Evolutionary conservation across 345 rosid genomes (phyloP).

Genomic region (Hibiscus trionum): DNA sequence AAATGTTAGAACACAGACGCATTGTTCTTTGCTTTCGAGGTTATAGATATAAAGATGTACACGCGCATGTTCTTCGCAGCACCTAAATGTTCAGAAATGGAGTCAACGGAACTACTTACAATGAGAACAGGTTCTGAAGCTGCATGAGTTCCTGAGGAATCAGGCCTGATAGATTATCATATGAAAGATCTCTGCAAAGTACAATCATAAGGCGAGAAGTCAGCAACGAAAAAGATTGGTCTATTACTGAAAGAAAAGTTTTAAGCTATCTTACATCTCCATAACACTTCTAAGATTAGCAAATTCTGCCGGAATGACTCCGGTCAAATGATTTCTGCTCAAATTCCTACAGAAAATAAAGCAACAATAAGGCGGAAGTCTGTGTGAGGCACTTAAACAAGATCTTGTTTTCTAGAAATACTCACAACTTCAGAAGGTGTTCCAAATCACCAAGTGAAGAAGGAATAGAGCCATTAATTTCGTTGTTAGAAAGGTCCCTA

Average conservation of each 20-base stretch:
- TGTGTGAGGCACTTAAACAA: conserved; percentile 7
- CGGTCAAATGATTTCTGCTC: conserved; percentile 64
- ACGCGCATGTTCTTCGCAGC: not conserved
- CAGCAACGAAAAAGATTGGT: conserved; percentile 7
- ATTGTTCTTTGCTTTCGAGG: no score
- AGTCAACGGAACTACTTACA: conserved; percentile 37
- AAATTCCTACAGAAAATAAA: conserved; percentile 47
- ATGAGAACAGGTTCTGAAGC: conserved; percentile 55
- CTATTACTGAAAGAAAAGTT: not conserved
- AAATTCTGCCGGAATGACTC: conserved; percentile 76
- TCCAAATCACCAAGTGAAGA: conserved; percentile 92
- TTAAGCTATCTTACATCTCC: conserved; percentile 63
- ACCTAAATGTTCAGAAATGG: not conserved
- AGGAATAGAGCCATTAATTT: conserved; percentile 75
- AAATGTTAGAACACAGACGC: not conserved
- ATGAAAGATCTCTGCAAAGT: conserved; percentile 70
- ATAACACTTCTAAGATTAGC: conserved; percentile 81
- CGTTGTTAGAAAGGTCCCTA: conserved; percentile 86
- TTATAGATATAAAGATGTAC: no score
- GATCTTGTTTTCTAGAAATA: conserved; percentile 7
- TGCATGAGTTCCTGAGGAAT: conserved; percentile 81
- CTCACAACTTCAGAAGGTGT: conserved; percentile 89
- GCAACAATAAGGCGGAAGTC: conserved; percentile 8
- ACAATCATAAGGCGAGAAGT: conserved; percentile 9
- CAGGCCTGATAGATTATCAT: conserved; percentile 64